Conservation (phyloP, 2,329 filamentous ascomycete species). For the Claviceps paspali region DNA sequence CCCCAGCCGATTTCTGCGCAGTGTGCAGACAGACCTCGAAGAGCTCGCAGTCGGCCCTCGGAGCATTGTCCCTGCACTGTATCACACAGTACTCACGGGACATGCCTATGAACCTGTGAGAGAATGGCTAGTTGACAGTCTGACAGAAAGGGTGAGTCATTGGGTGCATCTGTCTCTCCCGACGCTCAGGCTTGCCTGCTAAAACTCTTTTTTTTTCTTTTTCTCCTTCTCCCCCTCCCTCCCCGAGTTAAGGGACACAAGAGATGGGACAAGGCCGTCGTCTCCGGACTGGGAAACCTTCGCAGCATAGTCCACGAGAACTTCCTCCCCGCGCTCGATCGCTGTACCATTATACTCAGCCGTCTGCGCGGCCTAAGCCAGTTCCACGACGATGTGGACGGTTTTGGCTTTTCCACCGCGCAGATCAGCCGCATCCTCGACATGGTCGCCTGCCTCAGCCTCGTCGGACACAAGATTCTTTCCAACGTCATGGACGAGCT, state of each 20-base stretch:
- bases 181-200: too few species aligned
- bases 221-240: neutral
- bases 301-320: constrained; percentile 72
- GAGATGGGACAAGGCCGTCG: constrained; percentile 82
- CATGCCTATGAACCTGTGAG: constrained; percentile 59
- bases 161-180: constrained; percentile 7
- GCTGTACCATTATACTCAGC: constrained; percentile 66
- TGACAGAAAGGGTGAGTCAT: constrained; percentile 56
- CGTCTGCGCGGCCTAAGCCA: constrained; percentile 70
- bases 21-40: constrained; percentile 59
- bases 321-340: constrained; percentile 74
- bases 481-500: constrained; percentile 61
- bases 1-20: constrained; percentile 60
- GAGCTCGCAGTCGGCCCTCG: constrained; percentile 39
- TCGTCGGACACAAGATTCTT: constrained; percentile 61
- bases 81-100: constrained; percentile 72
- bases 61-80: constrained; percentile 59
- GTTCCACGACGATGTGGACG: constrained; percentile 53
- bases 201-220: neutral
- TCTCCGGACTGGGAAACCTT: constrained; percentile 61
- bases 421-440: constrained; percentile 54
- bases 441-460: constrained; percentile 56
- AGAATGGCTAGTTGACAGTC: constrained; percentile 78
- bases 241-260: constrained; percentile 55
- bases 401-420: constrained; percentile 48